These are phyloP conservation scores for Aegilops umbellulata DNA, from an alignment of 176 grass and related monocot genomes.

Conservation along the genomic window DNA sequence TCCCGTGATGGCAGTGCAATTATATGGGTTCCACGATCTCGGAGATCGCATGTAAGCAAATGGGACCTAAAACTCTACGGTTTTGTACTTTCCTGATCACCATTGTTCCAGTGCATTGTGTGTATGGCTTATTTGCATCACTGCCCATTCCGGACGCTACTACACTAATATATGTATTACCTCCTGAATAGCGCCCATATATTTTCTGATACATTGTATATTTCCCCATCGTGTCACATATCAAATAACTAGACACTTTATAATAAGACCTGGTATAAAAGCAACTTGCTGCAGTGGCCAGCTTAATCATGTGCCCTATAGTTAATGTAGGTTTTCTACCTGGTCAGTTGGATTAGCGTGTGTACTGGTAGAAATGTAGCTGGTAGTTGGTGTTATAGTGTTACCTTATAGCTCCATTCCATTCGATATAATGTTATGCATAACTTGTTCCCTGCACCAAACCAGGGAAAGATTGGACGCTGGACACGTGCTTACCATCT, in stretches of 20 bases:
- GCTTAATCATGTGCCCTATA: background rate
- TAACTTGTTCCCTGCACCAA: slow-evolving; percentile 29
- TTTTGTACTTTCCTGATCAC: background rate
- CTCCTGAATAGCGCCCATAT: background rate
- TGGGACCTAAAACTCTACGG: background rate
- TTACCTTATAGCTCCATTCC: slow-evolving; percentile 12
- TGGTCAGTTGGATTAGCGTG: background rate
- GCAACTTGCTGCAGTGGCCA: background rate
- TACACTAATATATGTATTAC: background rate
- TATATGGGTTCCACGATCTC: slow-evolving; percentile 98
- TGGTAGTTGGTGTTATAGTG: background rate
- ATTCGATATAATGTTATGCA: background rate
- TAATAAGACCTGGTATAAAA: slow-evolving; percentile 11
- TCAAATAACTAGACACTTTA: background rate
- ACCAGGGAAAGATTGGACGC: slow-evolving; percentile 87
- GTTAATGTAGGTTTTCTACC: background rate
- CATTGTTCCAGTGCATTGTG: slow-evolving; percentile 3
- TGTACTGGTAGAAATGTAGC: slow-evolving; percentile 6
- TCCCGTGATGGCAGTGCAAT: slow-evolving; percentile 98
- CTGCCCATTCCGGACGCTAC: background rate
- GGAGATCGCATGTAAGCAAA: slow-evolving; percentile 83
- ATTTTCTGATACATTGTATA: slow-evolving; percentile 6
- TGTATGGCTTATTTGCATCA: background rate
- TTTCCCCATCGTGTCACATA: background rate
- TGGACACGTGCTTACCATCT: slow-evolving; percentile 99